These are phyloP conservation scores for Fusarium sp. DNA, from an alignment of 2,329 filamentous ascomycete species.

Conservation along the genomic window DNA sequence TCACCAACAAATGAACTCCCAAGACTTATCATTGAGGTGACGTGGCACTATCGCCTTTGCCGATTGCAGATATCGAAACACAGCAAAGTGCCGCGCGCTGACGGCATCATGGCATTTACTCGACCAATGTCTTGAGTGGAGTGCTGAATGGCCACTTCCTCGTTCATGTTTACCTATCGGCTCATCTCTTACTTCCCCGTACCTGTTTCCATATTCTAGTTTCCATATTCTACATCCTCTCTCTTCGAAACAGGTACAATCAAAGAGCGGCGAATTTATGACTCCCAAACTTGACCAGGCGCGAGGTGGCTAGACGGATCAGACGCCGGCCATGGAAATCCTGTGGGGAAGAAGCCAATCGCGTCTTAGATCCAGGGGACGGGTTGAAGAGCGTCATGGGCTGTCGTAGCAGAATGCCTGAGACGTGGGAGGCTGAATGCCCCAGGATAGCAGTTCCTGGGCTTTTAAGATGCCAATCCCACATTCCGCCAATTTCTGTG, in stretches of 20 bases:
- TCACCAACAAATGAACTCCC: constrained; percentile 14
- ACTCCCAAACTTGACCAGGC: constrained; percentile 26
- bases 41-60: constrained; percentile 43
- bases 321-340: constrained; percentile 25
- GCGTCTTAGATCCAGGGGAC: constrained; percentile 38
- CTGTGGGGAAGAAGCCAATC: constrained; percentile 48
- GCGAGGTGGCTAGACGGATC: constrained; percentile 18
- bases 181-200: constrained; percentile 15
- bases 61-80: constrained; percentile 36
- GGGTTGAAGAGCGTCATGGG: constrained; percentile 46
- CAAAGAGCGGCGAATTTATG: constrained; percentile 11
- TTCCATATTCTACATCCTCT: neutral
- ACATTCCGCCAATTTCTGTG: constrained; percentile 43
- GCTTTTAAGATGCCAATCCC: constrained; percentile 29
- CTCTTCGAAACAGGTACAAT: constrained; percentile 1
- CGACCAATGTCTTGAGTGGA: constrained; percentile 17
- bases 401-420: constrained; percentile 26
- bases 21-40: constrained; percentile 36
- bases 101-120: constrained; percentile 29
- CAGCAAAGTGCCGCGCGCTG: constrained; percentile 34
- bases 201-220: neutral
- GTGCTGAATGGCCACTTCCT: constrained; percentile 7
- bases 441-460: constrained; percentile 34
- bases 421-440: constrained; percentile 36
- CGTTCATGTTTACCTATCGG: constrained; percentile 17